These are phyloP conservation scores for Smithsoniella earleae DNA, from an alignment of 163 green algal genomes.

Conservation along the genomic window DNA sequence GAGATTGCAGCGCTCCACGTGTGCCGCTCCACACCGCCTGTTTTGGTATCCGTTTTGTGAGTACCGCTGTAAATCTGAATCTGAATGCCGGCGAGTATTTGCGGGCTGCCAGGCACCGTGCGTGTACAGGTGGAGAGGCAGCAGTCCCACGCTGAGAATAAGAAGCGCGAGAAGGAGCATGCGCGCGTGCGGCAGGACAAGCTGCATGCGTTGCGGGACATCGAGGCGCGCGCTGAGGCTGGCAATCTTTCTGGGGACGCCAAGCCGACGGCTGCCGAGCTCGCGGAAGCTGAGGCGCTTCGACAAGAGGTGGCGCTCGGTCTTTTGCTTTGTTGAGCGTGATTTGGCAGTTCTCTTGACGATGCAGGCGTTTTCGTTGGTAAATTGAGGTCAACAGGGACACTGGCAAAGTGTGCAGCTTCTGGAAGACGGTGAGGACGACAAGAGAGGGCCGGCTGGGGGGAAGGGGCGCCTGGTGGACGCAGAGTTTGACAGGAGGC, in stretches of 20 bases:
- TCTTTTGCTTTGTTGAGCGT: not conserved
- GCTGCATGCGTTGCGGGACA: slow-evolving; percentile 2
- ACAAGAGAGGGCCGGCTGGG: not conserved
- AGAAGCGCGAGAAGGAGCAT: slow-evolving; percentile 22
- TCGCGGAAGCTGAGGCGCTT: not conserved
- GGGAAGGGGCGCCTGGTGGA: not conserved
- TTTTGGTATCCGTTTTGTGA: too few species aligned
- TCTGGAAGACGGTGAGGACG: not conserved
- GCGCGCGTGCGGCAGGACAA: slow-evolving; percentile 1
- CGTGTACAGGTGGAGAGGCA: not conserved
- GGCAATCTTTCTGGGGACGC: not conserved
- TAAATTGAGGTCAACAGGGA: too few species aligned
- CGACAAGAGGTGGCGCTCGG: not conserved
- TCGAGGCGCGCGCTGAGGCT: slow-evolving; percentile 17
- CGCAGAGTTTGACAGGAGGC: slow-evolving; percentile 20
- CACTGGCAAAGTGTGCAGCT: too few species aligned
- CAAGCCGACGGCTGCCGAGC: slow-evolving; percentile 17
- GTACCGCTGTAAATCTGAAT: too few species aligned
- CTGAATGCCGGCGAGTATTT: too few species aligned
- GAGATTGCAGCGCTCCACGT: not conserved
- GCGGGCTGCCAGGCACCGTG: too few species aligned
- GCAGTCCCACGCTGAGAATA: not conserved
- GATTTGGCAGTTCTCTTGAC: not conserved
- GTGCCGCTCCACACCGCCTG: not conserved
- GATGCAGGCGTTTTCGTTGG: not conserved